Base-by-base conservation (phyloP, 176 grass and related monocot species). In the Lolium multiflorum region DNA sequence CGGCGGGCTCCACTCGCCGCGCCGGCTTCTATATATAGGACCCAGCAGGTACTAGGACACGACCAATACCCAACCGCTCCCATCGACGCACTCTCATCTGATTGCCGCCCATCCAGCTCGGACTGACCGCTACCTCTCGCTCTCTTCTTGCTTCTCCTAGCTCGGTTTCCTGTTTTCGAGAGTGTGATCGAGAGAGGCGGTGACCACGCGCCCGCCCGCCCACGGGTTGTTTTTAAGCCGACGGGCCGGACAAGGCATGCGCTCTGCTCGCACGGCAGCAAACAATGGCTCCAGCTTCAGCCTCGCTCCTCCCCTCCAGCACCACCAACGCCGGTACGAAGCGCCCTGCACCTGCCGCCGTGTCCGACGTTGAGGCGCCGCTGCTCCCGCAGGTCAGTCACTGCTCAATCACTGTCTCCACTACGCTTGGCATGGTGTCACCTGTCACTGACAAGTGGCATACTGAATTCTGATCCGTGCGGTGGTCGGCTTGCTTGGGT, bases 211-310 rank as follows among this genome's bases (percentile, higher is more conserved):
- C 10, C 39, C 9, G 11, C 20, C 11, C 70, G 28, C 79, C 17
- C 35, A 48, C 16, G 10, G 65, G 68, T n/a, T 11, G 25, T 15
- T 79, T 79, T 73, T 79, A 74, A 83, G 74, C 38, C 51, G 71
- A 4, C 52, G 71, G 31, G 0, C 9, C 49, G 22, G 11, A 50
- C 85, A 50, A 67, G 81, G 85, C 50, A 88, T 88, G 89, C 76
- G 41, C 49, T 41, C 85, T 39, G 38, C 81, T 41, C 55, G 12
- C 11, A 9, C 28, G 31, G 9, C n/a, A 44, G 9, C 28, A 44
- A 43, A 1, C 0, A 22, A 91, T 91, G 89, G 89, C 89, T 83
- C 85, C 89, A 25, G 80, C 80, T 26, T 77, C 63, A 0, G 82
- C 83, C 2, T 78, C 85, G 1, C 78, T 81, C n/a, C 75, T 37